A percentile compares a stretch with the other conserved stretches of the same genome.
These are phyloP conservation scores for Terfezia boudieri DNA, from an alignment of 495 filamentous ascomycete species.

Conservation along the genomic window DNA sequence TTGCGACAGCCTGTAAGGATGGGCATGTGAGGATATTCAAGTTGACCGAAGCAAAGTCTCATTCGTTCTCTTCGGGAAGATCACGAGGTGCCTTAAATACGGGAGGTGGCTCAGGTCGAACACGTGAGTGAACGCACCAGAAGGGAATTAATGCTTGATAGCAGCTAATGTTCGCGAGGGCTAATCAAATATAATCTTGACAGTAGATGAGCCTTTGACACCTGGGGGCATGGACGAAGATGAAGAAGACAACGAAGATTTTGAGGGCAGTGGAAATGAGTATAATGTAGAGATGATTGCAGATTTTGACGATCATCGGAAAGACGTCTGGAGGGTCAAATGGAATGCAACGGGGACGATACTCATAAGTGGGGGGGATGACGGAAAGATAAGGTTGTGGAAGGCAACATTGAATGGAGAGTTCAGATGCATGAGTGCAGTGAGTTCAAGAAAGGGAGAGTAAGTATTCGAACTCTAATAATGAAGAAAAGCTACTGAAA, in stretches of 20 bases:
- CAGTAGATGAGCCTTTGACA: conserved; percentile 3
- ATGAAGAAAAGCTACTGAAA: too few relatives aligned
- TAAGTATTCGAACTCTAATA: not conserved
- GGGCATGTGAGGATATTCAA: conserved; percentile 70
- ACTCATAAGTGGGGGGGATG: conserved; percentile 35
- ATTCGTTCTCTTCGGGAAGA: conserved; percentile 18
- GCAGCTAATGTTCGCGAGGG: too few relatives aligned
- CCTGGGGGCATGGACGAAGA: conserved; percentile 4
- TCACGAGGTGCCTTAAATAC: not conserved
- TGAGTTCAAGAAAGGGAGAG: conserved; percentile 7
- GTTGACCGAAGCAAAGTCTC: conserved; percentile 30
- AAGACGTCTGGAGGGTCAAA: conserved; percentile 36
- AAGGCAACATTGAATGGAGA: conserved; percentile 17
- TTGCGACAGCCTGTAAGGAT: conserved; percentile 84
- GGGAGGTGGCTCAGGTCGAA: not conserved
- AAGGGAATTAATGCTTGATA: too few relatives aligned
- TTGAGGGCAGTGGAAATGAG: not conserved
- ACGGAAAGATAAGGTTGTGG: conserved; percentile 37
- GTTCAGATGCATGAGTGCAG: conserved; percentile 16
- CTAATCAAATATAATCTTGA: not conserved
- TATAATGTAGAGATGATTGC: conserved; percentile 26
- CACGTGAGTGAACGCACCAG: not conserved
- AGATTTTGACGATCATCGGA: conserved; percentile 30
- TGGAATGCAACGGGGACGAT: conserved; percentile 41
- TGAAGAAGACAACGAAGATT: not conserved